Evolutionary conservation across 495 filamentous ascomycete genomes (phyloP), one percentile per base, ranked within the genome.

Genomic region (Aspergillus baeticus): DNA sequence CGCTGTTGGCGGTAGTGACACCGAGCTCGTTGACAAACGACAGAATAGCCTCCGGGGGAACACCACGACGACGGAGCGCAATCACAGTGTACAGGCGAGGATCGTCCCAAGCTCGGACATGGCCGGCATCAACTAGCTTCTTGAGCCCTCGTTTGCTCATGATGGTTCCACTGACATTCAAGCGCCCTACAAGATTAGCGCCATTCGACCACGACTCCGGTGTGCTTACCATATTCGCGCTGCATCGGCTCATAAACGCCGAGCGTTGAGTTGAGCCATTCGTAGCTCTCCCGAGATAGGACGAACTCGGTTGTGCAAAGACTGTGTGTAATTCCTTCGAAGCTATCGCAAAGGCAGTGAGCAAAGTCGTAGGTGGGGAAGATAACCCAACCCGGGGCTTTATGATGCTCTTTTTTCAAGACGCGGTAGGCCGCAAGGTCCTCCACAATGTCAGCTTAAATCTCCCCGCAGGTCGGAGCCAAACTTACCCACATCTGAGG

Each of bases 361-460:
- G 91, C 89, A 61, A 96, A 93, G 66, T 96, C 92, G 66, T 96
- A 96, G 0, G 92, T 91, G 0, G 92, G 92, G 61, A 93, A 96
- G 42, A 96, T 90, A 62, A 80, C 83, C 89, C 90, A 96, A 10
- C 47, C 66, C 86, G 81, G 54, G 79, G 70, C 6, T 84, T 86
- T 79, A 66, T 87, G 84, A 63, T 96, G 92, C 23, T 85, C 78
- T 60, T 71, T 70, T 37, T 70, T 84, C 77, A 37, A 84, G 73
- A 96, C 84, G 5, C 91, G 82, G 72, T 93, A 96, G 5, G 91
- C 91, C 6, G 87, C 84, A 50, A 92, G 67, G 69, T 78, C 81
- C 47, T 50, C 10, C 11, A 18, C 13, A 34, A 10, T n/a, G 34
- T 50, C 26, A 50, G 47, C 23, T 20, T 29, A 17, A 22, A n/a